These are phyloP conservation scores for Phlyctochytrium planicorne DNA, from an alignment of 192 early-diverging fungal genomes.

Conservation along the genomic window DNA sequence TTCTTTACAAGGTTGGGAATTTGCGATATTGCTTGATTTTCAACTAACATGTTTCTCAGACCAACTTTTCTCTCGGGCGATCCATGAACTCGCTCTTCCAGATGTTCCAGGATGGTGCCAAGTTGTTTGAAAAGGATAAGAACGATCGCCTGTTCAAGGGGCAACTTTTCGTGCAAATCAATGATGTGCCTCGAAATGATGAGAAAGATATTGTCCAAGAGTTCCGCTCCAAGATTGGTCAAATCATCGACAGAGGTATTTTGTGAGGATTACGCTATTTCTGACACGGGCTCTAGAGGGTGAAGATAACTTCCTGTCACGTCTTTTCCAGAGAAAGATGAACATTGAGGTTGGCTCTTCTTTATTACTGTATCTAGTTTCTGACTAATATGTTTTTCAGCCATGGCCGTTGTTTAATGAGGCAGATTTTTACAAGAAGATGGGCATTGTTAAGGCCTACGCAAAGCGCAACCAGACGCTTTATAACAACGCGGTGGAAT, in stretches of 20 bases:
- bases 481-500: not conserved
- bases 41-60: not conserved
- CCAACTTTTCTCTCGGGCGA: conserved; percentile 8
- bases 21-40: not conserved
- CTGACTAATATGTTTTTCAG: not conserved
- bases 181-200: conserved; percentile 3
- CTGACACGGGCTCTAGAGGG: not conserved
- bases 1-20: not conserved
- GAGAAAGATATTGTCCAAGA: conserved; percentile 3
- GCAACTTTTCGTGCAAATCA: conserved; percentile 2
- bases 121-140: not conserved
- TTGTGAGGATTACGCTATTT: too few relatives aligned
- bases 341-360: not conserved
- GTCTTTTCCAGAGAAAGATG: not conserved
- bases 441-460: not conserved
- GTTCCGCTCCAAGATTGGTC: not conserved
- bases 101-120: conserved; percentile 8
- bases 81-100: not conserved
- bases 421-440: conserved; percentile 3
- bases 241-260: conserved; percentile 5
- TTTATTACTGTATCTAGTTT: not conserved
- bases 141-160: not conserved
- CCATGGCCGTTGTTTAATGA: conserved; percentile 15
- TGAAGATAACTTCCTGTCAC: conserved; percentile 10
- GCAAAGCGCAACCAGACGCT: not conserved